These are phyloP conservation scores for Alternaria brassicae DNA, from an alignment of 2,329 filamentous ascomycete species.

Conservation along the genomic window DNA sequence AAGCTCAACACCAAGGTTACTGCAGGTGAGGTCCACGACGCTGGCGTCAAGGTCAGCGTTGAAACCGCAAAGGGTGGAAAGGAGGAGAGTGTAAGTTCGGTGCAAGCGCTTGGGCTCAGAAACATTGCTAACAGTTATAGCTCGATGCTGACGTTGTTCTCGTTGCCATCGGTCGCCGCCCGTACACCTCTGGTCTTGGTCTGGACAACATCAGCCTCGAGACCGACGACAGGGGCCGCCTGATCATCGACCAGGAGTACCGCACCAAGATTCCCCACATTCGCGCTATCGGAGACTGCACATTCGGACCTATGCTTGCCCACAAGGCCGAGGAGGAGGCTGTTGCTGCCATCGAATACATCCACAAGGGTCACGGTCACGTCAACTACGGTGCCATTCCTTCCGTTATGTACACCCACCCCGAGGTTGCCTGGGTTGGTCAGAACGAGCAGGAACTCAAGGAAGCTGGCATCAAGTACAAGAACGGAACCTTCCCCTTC, in stretches of 20 bases:
- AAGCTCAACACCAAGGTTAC: slow-evolving; percentile 96
- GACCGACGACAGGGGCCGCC: slow-evolving; percentile 88
- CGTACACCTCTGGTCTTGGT: slow-evolving; percentile 89
- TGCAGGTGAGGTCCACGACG: slow-evolving; percentile 79
- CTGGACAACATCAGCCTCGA: slow-evolving; percentile 94
- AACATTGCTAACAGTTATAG: slow-evolving; percentile 55
- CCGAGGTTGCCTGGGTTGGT: slow-evolving; percentile 97
- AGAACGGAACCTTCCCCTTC: slow-evolving; percentile 94
- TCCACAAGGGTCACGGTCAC: slow-evolving; percentile 96
- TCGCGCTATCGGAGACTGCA: slow-evolving; percentile 93
- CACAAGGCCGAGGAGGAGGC: slow-evolving; percentile 99
- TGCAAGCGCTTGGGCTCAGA: neutral
- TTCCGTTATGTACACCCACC: slow-evolving; percentile 99
- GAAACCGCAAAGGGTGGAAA: slow-evolving; percentile 97
- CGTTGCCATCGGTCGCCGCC: slow-evolving; percentile 93
- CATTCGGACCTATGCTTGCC: slow-evolving; percentile 97
- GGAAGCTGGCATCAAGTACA: slow-evolving; percentile 87
- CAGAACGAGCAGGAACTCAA: slow-evolving; percentile 98
- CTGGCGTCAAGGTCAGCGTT: slow-evolving; percentile 80
- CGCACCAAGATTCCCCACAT: slow-evolving; percentile 98
- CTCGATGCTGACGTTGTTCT: slow-evolving; percentile 95
- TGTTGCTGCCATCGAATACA: slow-evolving; percentile 93
- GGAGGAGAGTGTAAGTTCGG: slow-evolving; percentile 75
- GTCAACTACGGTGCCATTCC: slow-evolving; percentile 99
- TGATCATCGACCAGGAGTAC: slow-evolving; percentile 98